phyloP scores from a whole-genome alignment of 2,329 filamentous ascomycete genomes.

The Cryphonectria radicalis region DNA sequence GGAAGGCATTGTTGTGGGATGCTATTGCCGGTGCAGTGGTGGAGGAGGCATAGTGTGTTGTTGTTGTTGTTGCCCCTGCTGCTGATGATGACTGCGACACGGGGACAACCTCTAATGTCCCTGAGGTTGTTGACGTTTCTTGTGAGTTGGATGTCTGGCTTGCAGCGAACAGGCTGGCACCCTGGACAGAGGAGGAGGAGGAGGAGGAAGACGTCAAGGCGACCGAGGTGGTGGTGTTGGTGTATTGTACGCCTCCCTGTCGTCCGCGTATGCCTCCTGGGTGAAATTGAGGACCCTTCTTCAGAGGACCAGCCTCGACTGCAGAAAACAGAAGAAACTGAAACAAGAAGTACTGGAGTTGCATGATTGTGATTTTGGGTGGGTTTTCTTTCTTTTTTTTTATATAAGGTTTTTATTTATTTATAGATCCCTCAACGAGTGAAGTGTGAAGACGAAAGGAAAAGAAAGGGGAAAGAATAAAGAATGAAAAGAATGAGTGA shows the following conservation, averaged over 20 bases:
- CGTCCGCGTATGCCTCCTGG: slow-evolving; percentile 19
- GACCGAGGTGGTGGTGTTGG: slow-evolving; percentile 16
- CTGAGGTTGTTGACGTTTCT: background rate
- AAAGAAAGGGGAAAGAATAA: slow-evolving; percentile 18
- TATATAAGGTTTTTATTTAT: too few species aligned
- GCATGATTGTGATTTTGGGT: slow-evolving; percentile 13
- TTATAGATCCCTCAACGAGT: background rate
- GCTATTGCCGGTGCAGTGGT: background rate
- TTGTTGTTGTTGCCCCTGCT: background rate
- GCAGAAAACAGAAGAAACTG: slow-evolving; percentile 26
- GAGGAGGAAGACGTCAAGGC: slow-evolving; percentile 23
- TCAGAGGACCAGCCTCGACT: slow-evolving; percentile 31
- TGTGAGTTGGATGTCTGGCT: background rate
- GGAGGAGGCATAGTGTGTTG: background rate
- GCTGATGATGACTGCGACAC: background rate
- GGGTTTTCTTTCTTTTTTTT: background rate
- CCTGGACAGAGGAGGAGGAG: slow-evolving; percentile 17
- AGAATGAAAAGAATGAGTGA: slow-evolving; percentile 8
- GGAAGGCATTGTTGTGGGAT: background rate
- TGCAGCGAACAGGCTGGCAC: background rate
- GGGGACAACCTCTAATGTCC: background rate
- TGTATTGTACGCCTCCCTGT: slow-evolving; percentile 18
- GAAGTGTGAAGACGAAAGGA: background rate
- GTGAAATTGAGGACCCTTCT: slow-evolving; percentile 7
- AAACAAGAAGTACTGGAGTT: slow-evolving; percentile 16